Evolutionary conservation across 2,329 filamentous ascomycete genomes (phyloP).

Genomic region (Trichophyton equinum): DNA sequence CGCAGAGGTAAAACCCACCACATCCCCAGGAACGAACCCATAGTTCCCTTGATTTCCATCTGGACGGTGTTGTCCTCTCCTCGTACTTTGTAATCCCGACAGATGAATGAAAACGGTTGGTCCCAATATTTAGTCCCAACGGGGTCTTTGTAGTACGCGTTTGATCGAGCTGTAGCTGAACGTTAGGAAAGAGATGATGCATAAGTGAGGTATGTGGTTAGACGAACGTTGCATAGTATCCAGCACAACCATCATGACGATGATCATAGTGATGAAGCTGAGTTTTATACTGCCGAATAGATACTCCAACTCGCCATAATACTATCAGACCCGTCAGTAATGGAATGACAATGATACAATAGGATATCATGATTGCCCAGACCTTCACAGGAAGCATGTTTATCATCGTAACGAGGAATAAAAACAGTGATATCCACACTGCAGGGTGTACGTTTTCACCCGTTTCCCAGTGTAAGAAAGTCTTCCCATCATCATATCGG

Average conservation of each 20-base stretch:
- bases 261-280: conserved; percentile 29
- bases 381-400: conserved; percentile 27
- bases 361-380: conserved; percentile 9
- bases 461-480: conserved; percentile 22
- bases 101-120: conserved; percentile 30
- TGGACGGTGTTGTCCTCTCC: conserved; percentile 20
- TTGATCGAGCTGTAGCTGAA: conserved; percentile 20
- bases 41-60: conserved; percentile 21
- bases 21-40: conserved; percentile 29
- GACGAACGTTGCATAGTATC: conserved; percentile 28
- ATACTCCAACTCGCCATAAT: conserved; percentile 28
- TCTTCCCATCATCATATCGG: conserved; percentile 22
- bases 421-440: conserved; percentile 27
- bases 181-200: background rate
- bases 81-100: conserved; percentile 22
- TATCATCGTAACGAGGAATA: conserved; percentile 22
- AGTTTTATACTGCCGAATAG: conserved; percentile 26
- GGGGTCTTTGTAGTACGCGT: conserved; percentile 27
- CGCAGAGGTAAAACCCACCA: conserved; percentile 21
- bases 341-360: background rate
- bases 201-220: background rate
- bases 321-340: conserved; percentile 16
- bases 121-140: conserved; percentile 28
- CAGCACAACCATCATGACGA: conserved; percentile 33
- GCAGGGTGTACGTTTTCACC: conserved; percentile 23